A percentile compares a stretch with the other conserved stretches of the same genome.
Evolutionary conservation across 768 basidiomycete genomes (phyloP).

Genomic region (Sistotremastrum suecicum): DNA sequence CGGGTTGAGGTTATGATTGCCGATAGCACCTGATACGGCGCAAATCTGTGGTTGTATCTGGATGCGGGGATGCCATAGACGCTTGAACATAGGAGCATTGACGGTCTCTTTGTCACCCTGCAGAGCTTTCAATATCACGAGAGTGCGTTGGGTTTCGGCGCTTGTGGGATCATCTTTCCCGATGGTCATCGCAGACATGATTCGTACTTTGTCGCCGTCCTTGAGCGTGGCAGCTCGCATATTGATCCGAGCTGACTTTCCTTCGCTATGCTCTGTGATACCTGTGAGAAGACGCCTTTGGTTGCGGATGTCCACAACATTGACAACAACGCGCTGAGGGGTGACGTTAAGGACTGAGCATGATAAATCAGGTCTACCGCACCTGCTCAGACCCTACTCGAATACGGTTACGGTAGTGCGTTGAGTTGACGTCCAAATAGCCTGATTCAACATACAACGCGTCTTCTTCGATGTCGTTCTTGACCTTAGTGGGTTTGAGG

Average conservation of each 20-base stretch:
- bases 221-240: constrained; percentile 26
- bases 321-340: constrained; percentile 11
- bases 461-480: constrained; percentile 23
- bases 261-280: not conserved
- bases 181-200: constrained; percentile 27
- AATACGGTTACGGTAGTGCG: constrained; percentile 32
- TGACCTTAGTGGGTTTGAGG: constrained; percentile 29
- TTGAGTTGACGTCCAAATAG: constrained; percentile 20
- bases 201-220: constrained; percentile 11
- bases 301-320: not conserved
- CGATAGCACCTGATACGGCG: not conserved
- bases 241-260: constrained; percentile 5
- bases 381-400: constrained; percentile 25
- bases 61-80: constrained; percentile 15
- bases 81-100: constrained; percentile 13
- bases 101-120: constrained; percentile 18
- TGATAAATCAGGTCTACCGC: constrained; percentile 3
- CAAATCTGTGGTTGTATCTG: constrained; percentile 1
- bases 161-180: constrained; percentile 43
- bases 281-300: too few species aligned
- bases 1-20: constrained; percentile 11
- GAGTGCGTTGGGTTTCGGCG: constrained; percentile 34
- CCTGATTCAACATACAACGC: constrained; percentile 4
- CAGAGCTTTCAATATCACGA: constrained; percentile 18
- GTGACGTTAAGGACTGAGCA: not conserved